These are phyloP conservation scores for Phyllosticta capitalensis DNA, from an alignment of 2,329 filamentous ascomycete species.

Conservation along the genomic window DNA sequence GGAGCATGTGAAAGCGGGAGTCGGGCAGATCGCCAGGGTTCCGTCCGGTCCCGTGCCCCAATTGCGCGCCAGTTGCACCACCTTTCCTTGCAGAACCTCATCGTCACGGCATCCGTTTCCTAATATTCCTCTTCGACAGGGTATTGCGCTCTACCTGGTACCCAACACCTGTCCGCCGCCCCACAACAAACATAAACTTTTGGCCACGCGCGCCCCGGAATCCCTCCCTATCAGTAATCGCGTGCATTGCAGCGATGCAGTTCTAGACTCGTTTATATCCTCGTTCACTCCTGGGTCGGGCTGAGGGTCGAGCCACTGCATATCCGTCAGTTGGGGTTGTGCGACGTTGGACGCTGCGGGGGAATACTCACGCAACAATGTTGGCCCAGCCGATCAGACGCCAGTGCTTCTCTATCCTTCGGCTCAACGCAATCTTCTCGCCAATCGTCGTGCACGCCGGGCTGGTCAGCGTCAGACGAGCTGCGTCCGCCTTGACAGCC, in stretches of 20 bases:
- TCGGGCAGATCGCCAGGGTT: background rate
- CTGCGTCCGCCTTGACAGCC: slow-evolving; percentile 94
- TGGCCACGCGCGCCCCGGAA: background rate
- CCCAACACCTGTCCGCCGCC: background rate
- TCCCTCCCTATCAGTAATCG: background rate
- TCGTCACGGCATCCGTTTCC: too few relatives aligned
- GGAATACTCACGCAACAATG: slow-evolving; percentile 31
- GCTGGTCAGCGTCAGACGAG: slow-evolving; percentile 84
- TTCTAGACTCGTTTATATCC: background rate
- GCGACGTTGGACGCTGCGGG: slow-evolving; percentile 6
- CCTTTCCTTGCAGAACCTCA: too few relatives aligned
- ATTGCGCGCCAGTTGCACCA: background rate
- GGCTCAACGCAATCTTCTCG: slow-evolving; percentile 92
- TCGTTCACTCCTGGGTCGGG: slow-evolving; percentile 18
- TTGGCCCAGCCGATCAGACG: slow-evolving; percentile 43
- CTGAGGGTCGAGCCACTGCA: slow-evolving; percentile 29
- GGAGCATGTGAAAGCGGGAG: background rate
- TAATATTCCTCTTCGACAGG: background rate
- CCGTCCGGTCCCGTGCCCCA: background rate
- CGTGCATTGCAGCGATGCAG: background rate
- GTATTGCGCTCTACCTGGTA: background rate
- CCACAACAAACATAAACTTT: background rate
- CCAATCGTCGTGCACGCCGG: slow-evolving; percentile 95
- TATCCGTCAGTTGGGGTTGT: background rate
- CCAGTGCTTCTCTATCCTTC: slow-evolving; percentile 99